A percentile compares a stretch with the other conserved stretches of the same genome.
Evolutionary conservation across 352 stramenopile genomes (phyloP).

Genomic region (Pythium chondricola): DNA sequence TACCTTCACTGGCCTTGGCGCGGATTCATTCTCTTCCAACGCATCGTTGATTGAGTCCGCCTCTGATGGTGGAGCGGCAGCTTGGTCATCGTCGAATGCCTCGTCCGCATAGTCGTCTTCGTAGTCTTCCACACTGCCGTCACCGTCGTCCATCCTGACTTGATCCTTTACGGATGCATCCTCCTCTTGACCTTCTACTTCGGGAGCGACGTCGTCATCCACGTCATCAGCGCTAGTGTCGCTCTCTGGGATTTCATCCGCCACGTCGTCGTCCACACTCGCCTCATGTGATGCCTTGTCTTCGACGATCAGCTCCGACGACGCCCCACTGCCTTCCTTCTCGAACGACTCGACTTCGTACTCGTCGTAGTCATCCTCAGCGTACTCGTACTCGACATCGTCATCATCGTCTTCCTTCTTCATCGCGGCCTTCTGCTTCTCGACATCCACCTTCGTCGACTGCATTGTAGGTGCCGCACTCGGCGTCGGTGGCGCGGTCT

Average conservation of each 20-base stretch:
- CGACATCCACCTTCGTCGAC: background rate
- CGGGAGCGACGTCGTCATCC: background rate
- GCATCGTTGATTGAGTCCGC: no score
- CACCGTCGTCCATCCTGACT: background rate
- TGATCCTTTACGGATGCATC: background rate
- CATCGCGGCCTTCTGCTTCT: background rate
- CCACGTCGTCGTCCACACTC: background rate
- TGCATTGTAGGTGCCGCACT: no score
- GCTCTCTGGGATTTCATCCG: background rate
- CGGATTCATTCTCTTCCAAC: background rate
- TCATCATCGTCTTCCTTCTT: background rate
- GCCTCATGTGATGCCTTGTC: background rate
- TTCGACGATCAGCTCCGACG: constrained; percentile 5
- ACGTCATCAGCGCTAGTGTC: background rate
- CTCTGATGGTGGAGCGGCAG: no score
- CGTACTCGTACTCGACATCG: constrained; percentile 13
- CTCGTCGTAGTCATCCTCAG: constrained; percentile 2
- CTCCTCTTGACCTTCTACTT: background rate
- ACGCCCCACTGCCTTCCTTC: constrained; percentile 7
- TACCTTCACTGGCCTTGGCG: background rate
- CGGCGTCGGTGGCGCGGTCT: no score
- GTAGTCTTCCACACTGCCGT: background rate
- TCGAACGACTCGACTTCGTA: constrained; percentile 37
- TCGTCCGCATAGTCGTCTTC: background rate
- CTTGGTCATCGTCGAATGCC: no score